Evolutionary conservation across 1,284 basidiomycete genomes (phyloP), one percentile per base, ranked within the genome.

Genomic region (Mycosarcoma mackinlayi): DNA sequence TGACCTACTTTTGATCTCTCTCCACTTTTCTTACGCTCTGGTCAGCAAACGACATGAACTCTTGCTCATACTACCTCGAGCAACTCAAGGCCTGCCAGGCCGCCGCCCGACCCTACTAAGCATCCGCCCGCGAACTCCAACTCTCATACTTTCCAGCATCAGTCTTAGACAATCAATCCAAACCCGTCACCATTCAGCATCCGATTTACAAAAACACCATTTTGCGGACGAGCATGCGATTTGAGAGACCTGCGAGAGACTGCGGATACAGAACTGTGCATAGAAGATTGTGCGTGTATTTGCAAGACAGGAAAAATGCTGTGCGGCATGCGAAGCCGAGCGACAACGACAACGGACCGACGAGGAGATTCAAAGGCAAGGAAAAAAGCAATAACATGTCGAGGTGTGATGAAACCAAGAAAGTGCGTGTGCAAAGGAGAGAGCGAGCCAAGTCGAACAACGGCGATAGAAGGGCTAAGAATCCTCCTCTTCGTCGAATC

Each of bases 31-130:
- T 19, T 14, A 24, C 9, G 46, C 25, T 18, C 23, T 37, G 85
- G 38, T 54, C 59, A 72, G 69, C 74, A 41, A 85, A 85, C 77
- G 86, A 87, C 78, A 85, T 87, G 82, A 79, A 84, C 53, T 83
- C 85, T 28, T 88, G 87, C 83, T 79, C 80, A 23, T 88, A 86
- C 84, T 88, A 87, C 83, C 85, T 87, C 58, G 86, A 83, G 81
- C 79, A 81, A 59, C 81, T 83, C 65, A 81, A 82, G 65, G 81
- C 81, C 37, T 83, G 82, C 64, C 80, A 81, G 59, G 78, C 79
- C 27, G 76, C 78, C 27, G 79, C 80, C 14, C 70, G 77, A 1
- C 72, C 75, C 40, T 80, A 78, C 61, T 82, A 67, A 76, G 39
- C n/a, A 16, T 14, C n/a, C 13, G 6, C 14, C 4, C 11, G 40